A percentile compares a stretch with the other conserved stretches of the same genome.
Evolutionary conservation across 208 protist species (phyloP).

Genomic region (Leishmania major): DNA sequence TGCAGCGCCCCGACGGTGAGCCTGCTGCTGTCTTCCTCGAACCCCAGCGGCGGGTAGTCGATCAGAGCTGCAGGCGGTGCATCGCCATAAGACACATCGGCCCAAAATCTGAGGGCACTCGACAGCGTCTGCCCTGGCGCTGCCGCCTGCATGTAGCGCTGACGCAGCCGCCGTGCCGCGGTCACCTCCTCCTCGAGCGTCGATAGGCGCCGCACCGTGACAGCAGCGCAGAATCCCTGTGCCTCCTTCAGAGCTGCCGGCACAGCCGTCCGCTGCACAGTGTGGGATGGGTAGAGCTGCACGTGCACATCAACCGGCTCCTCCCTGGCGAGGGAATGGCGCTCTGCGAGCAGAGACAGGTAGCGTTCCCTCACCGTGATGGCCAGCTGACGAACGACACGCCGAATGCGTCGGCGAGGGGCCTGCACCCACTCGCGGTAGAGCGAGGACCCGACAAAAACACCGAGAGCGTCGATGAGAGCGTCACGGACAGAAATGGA

Average conservation of each 20-base stretch:
- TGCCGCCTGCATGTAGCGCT: slow-evolving; percentile 46
- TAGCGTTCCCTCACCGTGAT: slow-evolving; percentile 16
- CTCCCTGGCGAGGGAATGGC: not conserved
- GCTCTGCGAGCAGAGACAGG: not conserved
- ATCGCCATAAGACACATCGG: slow-evolving; percentile 37
- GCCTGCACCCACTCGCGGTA: slow-evolving; percentile 51
- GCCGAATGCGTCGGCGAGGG: slow-evolving; percentile 39
- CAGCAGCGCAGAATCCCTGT: slow-evolving; percentile 39
- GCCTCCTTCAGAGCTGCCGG: slow-evolving; percentile 7
- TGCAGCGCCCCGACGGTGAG: slow-evolving; percentile 1
- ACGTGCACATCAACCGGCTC: slow-evolving; percentile 62
- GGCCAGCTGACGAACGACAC: slow-evolving; percentile 17
- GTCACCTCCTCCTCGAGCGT: slow-evolving; percentile 35
- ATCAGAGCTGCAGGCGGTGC: slow-evolving; percentile 8
- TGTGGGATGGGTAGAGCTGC: slow-evolving; percentile 47
- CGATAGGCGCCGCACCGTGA: slow-evolving; percentile 50
- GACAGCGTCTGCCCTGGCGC: slow-evolving; percentile 72
- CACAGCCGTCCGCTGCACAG: not conserved
- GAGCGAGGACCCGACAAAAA: slow-evolving; percentile 40
- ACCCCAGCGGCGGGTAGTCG: slow-evolving; percentile 35
- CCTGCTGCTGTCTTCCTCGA: slow-evolving; percentile 5
- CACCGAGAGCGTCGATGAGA: slow-evolving; percentile 34
- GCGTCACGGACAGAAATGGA: not conserved
- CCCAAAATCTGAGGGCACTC: slow-evolving; percentile 68
- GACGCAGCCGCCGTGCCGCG: slow-evolving; percentile 28